These are phyloP conservation scores for Cordyceps javanica DNA, from an alignment of 2,329 filamentous ascomycete species.

Conservation along the genomic window DNA sequence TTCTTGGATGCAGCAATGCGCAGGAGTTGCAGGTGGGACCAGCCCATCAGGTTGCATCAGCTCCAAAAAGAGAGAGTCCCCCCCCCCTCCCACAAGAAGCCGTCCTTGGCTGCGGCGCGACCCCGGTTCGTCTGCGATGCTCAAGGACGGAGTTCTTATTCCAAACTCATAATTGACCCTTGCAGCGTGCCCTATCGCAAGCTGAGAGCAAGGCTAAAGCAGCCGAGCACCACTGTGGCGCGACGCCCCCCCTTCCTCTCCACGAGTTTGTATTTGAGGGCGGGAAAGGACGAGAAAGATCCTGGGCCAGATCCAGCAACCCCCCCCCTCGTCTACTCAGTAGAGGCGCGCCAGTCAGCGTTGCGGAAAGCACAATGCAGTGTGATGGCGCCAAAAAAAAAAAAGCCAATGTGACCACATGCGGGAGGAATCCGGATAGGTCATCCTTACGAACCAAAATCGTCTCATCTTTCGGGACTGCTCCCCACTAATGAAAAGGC, in stretches of 20 bases:
- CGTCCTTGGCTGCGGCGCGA: not conserved
- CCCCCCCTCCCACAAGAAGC: too few relatives aligned
- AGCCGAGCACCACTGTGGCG: not conserved
- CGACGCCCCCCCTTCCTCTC: not conserved
- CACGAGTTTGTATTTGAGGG: not conserved
- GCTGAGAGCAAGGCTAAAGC: not conserved
- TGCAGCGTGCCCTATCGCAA: not conserved
- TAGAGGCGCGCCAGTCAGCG: not conserved
- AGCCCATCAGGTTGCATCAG: not conserved
- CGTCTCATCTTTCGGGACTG: not conserved
- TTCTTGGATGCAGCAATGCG: not conserved
- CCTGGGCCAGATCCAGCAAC: not conserved
- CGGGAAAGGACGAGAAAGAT: not conserved
- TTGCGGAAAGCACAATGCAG: not conserved
- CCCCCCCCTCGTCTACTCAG: not conserved
- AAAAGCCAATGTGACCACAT: not conserved
- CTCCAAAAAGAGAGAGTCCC: not conserved
- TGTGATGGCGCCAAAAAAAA: not conserved
- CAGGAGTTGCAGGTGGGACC: not conserved
- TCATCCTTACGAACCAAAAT: too few relatives aligned
- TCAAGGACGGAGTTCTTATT: too few relatives aligned
- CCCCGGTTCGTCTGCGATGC: not conserved
- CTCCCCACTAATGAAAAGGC: not conserved
- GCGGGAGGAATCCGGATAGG: not conserved
- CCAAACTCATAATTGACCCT: not conserved